Evolutionary conservation across 352 stramenopile genomes (phyloP).

Genomic region (Globisporangium abappressorium): DNA sequence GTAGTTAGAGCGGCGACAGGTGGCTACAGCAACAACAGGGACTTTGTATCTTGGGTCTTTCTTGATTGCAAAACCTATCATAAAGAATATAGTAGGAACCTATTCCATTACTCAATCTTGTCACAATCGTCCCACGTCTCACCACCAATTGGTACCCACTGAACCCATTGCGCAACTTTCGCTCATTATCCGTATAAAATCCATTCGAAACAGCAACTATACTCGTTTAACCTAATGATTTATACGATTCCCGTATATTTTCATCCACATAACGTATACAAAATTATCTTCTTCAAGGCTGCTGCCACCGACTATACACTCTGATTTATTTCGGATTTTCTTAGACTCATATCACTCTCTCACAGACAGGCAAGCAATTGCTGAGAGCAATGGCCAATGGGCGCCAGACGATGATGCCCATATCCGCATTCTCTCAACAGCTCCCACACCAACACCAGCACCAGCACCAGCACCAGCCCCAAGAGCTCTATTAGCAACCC

Average conservation of each 20-base stretch:
- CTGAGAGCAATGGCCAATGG: background rate
- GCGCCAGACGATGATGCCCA: background rate
- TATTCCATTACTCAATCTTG: background rate
- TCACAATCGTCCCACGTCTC: background rate
- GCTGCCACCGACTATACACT: background rate
- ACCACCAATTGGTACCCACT: background rate
- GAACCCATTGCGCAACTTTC: conserved; percentile 3
- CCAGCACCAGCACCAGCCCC: background rate
- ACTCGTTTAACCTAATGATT: background rate
- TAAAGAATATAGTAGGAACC: background rate
- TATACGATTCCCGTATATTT: background rate
- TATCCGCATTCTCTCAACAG: conserved; percentile 6
- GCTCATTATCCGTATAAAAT: conserved; percentile 1
- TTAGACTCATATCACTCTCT: background rate
- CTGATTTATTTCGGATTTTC: conserved; percentile 10
- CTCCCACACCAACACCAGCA: background rate
- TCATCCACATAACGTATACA: background rate
- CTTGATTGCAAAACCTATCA: background rate
- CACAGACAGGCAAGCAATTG: background rate
- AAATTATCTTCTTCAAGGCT: background rate
- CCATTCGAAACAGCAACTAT: background rate
- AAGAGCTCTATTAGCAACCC: background rate
- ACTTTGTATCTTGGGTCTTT: background rate
- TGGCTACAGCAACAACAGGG: no score
- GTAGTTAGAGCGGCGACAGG: no score